A percentile compares a stretch with the other conserved stretches of the same genome.
phyloP scores from a whole-genome alignment of 2,329 filamentous ascomycete species.

The Alternaria hordeiaustralica region DNA sequence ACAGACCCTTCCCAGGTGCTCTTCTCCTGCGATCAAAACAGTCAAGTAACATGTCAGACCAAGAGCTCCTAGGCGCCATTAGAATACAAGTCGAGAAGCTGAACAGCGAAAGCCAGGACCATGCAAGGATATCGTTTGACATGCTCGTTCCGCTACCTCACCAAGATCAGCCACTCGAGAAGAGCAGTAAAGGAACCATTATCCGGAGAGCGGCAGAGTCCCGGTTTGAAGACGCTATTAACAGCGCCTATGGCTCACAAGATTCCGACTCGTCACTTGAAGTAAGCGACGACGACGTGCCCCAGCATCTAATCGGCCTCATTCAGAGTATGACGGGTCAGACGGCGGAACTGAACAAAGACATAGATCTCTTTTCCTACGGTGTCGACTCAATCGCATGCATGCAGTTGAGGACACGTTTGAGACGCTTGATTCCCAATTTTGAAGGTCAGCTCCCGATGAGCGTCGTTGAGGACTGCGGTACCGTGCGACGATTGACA shows the following conservation, averaged over 20 bases:
- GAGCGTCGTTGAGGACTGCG: conserved; percentile 67
- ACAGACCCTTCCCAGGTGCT: conserved; percentile 61
- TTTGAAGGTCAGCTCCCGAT: conserved; percentile 54
- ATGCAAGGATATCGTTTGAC: conserved; percentile 57
- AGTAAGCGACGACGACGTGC: conserved; percentile 38
- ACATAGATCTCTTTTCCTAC: conserved; percentile 62
- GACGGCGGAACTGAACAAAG: conserved; percentile 32
- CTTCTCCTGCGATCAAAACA: conserved; percentile 58
- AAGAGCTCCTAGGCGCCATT: conserved; percentile 51
- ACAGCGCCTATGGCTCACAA: conserved; percentile 51
- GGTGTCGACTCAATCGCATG: conserved; percentile 67
- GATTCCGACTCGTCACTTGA: conserved; percentile 18
- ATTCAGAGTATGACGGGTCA: conserved; percentile 32
- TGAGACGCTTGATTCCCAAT: conserved; percentile 47
- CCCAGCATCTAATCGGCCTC: conserved; percentile 24
- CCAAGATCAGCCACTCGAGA: conserved; percentile 53
- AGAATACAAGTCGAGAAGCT: conserved; percentile 55
- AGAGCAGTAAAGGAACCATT: conserved; percentile 69
- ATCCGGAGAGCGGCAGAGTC: conserved; percentile 61
- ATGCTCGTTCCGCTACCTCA: conserved; percentile 59
- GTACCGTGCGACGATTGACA: conserved; percentile 56
- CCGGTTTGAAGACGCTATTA: conserved; percentile 56
- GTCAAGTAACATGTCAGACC: conserved; percentile 35
- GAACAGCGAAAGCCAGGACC: conserved; percentile 58
- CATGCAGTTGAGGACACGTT: conserved; percentile 57